Base-by-base conservation (phyloP, 805 yeast genomes). In the Komagataella pastoris region DNA sequence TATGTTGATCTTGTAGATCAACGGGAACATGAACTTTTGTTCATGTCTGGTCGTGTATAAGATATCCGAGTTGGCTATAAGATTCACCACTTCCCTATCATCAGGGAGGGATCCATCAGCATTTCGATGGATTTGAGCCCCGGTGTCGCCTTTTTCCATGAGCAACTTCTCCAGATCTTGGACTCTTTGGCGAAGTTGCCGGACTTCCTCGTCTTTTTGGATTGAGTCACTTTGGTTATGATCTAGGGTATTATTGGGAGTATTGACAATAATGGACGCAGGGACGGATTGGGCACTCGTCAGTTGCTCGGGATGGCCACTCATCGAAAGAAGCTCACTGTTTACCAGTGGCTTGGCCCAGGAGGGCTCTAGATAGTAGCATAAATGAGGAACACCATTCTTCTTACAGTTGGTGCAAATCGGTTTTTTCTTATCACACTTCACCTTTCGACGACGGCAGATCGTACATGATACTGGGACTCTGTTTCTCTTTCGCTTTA, bases 301-400 rank as follows among this genome's bases (percentile, higher is more conserved):
- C 14, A 14, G 14, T 10, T 30, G 40, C 14, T 30, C 40, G 14
- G 40, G 40, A 30, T 19, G 14, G 21, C 47, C 30, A 7, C 30
- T 24, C 14, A 46, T 46, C 6, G 21, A 23, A 1, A 63, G 59
- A 44, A 60, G 52, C 48, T 65, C 69, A 6, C 60, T 61, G n/a
- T 64, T 68, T 18, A 59, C 59, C 58, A 63, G 53, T 3, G 75
- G 75, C 52, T 71, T 72, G 0, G 83, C 82, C 83, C 83, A 78
- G n/a, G 72, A 67, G 46, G 81, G 83, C 54, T 76, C 81, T 56
- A 78, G 67, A 56, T 77, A 78, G 50, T 76, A 77, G 53, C 83
- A 78, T 17, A 78, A 62, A 58, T 78, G 82, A 6, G 75, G 75
- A 14, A 78, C 82, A 2, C 81, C 82, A 14, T 79, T 77, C 57